Percentiles rank a stretch among this genome's conserved stretches.
Conservation (phyloP, 192 early-diverging fungal genomes). For the Coemansia sp. region DNA sequence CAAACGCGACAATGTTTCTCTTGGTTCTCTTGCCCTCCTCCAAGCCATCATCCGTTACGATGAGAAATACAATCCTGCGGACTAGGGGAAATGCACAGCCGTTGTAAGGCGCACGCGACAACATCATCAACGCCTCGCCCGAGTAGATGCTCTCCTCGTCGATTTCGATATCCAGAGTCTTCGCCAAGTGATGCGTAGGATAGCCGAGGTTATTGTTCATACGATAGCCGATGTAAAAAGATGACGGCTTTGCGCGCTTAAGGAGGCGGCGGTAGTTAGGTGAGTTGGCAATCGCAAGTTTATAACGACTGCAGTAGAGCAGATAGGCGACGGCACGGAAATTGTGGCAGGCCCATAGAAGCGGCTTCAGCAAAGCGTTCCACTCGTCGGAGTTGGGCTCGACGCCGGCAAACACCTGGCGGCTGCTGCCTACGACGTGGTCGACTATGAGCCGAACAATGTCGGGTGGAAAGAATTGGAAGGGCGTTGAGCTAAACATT, state of each 20-base stretch:
- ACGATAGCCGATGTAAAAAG: no score
- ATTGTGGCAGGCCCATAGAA: not conserved
- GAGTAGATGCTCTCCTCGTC: not conserved
- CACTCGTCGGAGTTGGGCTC: not conserved
- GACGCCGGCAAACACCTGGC: not conserved
- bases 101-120: not conserved
- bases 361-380: not conserved
- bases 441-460: not conserved
- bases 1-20: not conserved
- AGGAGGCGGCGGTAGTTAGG: no score
- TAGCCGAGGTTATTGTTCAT: not conserved
- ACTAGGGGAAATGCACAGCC: not conserved
- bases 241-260: no score
- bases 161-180: not conserved
- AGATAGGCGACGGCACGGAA: no score
- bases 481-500: not conserved
- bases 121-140: not conserved
- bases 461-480: not conserved
- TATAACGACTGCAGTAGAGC: no score
- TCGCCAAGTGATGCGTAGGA: not conserved
- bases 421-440: not conserved
- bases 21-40: no score
- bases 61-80: not conserved
- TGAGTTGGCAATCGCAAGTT: no score
- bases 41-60: not conserved